These are phyloP conservation scores for Pseudogymnoascus sp. DNA, from an alignment of 2,329 filamentous ascomycete genomes.

Conservation along the genomic window DNA sequence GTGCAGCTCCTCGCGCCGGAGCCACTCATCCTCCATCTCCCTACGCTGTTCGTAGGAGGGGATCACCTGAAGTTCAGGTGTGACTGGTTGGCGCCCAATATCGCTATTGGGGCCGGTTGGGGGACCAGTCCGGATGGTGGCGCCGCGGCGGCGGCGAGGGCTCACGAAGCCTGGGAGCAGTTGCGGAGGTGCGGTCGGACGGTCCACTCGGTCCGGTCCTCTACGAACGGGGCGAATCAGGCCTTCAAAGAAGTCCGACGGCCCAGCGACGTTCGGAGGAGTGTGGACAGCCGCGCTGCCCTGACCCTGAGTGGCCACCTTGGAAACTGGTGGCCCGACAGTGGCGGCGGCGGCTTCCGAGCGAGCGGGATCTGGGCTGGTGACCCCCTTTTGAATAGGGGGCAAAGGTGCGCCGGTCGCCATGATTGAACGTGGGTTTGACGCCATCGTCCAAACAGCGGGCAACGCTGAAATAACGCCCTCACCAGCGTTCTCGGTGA, in stretches of 20 bases:
- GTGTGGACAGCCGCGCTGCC: background rate
- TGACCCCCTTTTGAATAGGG: background rate
- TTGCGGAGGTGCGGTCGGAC: background rate
- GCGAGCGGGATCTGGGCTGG: background rate
- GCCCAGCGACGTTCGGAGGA: background rate
- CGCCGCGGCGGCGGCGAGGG: background rate
- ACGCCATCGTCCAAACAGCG: background rate
- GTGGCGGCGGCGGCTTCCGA: background rate
- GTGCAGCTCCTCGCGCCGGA: background rate
- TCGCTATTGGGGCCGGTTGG: background rate
- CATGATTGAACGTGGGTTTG: background rate
- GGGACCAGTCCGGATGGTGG: background rate
- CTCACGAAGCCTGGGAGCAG: background rate
- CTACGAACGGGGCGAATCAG: background rate
- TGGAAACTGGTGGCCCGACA: background rate
- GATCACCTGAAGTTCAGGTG: background rate
- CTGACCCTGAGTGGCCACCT: background rate
- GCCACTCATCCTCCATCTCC: background rate
- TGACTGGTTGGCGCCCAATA: background rate
- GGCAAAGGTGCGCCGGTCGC: constrained; percentile 4
- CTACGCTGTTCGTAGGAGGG: constrained; percentile 1
- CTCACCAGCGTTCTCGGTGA: background rate
- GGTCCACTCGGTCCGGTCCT: background rate
- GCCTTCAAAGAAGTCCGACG: background rate
- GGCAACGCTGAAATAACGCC: background rate